Evolutionary conservation across 768 basidiomycete species (phyloP), one percentile per base, ranked within the genome.

Genomic region (Lentinula boryana): DNA sequence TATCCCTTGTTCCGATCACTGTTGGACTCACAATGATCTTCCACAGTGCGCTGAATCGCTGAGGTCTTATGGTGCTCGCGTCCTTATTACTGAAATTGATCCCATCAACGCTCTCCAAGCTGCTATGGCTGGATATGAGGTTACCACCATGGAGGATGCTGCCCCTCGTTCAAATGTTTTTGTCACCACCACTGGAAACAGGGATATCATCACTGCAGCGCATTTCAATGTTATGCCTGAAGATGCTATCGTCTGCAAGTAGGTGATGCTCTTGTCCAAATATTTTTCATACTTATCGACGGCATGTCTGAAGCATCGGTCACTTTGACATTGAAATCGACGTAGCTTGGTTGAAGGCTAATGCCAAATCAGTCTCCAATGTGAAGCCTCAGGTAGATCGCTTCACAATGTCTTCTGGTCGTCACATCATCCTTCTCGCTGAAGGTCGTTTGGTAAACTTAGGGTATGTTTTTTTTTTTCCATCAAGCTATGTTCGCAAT

Each of bases 91-190:
- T 64, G 97, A 99, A 76, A 97, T 99, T 72, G 97, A 99, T 78
- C 97, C 97, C 65, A 99, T 99, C 88, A 99, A 99, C 74, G 97
- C 96, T 54, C 89, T 99, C 62, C 97, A 99, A 75, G 97, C 97
- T 67, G 96, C 95, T 59, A 99, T 99, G 97, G 95, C 94, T 70
- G 97, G 97, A 60, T 99, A 95, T 74, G 96, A 99, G 76, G 96
- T 99, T 62, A 89, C 89, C 62, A 98, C 95, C 59, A 98, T 99
- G 95, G 96, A 99, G 70, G 95, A 97, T 40, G 94, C 93, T 65
- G 97, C 96, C 49, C 81, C 85, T 62, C 87, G 90, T 38, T 73
- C 84, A 63, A 98, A 98, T 76, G 74, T 99, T 71, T 97, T 99
- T 68, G 94, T 99, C 63, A 98, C 97, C 68, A 97, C 95, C 69